These are phyloP conservation scores for Graphilbum fragrans DNA, from an alignment of 2,329 filamentous ascomycete genomes.

Conservation along the genomic window DNA sequence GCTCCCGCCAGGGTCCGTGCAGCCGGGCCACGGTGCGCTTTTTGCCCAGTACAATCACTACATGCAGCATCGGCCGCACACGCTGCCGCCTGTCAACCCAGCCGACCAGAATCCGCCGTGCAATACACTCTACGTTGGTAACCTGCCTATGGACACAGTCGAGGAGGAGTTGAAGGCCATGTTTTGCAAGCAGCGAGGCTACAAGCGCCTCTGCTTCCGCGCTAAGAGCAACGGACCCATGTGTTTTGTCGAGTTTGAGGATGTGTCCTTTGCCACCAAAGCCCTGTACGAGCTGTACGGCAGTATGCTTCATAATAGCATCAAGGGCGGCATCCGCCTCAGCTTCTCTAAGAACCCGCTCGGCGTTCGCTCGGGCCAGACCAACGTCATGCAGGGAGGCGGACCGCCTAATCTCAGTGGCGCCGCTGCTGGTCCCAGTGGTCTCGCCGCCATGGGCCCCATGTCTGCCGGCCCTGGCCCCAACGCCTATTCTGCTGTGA, in stretches of 20 bases:
- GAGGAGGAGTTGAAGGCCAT: slow-evolving; percentile 92
- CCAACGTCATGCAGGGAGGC: slow-evolving; percentile 12
- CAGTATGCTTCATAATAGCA: slow-evolving; percentile 73
- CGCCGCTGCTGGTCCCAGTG: slow-evolving; percentile 31
- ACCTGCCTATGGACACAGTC: slow-evolving; percentile 80
- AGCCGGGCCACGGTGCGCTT: background rate
- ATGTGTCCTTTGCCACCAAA: slow-evolving; percentile 83
- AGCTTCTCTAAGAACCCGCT: slow-evolving; percentile 97
- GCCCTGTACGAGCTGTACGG: slow-evolving; percentile 85
- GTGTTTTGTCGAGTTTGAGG: slow-evolving; percentile 98
- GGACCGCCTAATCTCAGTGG: slow-evolving; percentile 22
- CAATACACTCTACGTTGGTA: slow-evolving; percentile 97
- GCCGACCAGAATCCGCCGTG: slow-evolving; percentile 95
- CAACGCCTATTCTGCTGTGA: slow-evolving; percentile 54
- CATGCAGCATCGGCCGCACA: slow-evolving; percentile 47
- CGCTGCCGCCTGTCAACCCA: slow-evolving; percentile 79
- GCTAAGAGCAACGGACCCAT: slow-evolving; percentile 94
- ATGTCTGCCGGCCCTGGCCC: slow-evolving; percentile 18
- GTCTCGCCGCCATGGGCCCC: slow-evolving; percentile 38
- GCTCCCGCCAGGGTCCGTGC: too few species aligned
- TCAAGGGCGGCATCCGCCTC: slow-evolving; percentile 87
- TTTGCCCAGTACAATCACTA: slow-evolving; percentile 20
- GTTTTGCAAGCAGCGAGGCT: slow-evolving; percentile 87
- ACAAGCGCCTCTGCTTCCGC: slow-evolving; percentile 88
- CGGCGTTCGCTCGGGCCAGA: slow-evolving; percentile 73